Conservation (phyloP, 805 yeast species). For the Ogataea trehalophila region DNA sequence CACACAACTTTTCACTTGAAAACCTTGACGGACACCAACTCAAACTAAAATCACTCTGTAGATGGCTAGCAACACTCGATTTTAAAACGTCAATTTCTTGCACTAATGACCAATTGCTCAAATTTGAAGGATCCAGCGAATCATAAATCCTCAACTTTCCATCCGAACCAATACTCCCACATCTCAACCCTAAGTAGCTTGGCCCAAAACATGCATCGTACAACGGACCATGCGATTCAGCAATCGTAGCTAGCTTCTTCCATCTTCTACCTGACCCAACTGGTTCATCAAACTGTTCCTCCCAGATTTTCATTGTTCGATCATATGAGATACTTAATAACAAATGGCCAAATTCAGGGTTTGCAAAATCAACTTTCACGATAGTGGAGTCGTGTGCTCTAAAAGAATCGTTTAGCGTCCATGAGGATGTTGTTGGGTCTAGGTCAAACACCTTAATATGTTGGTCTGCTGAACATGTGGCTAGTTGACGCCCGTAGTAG, state of each 20-base stretch:
- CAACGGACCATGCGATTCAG: constrained; percentile 84
- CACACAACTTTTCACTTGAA: constrained; percentile 73
- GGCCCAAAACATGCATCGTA: constrained; percentile 92
- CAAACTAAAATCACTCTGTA: constrained; percentile 80
- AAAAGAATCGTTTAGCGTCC: constrained; percentile 89
- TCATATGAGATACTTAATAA: constrained; percentile 89
- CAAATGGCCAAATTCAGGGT: constrained; percentile 87
- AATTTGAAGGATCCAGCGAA: constrained; percentile 83
- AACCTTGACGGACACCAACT: constrained; percentile 91
- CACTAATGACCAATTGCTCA: constrained; percentile 74
- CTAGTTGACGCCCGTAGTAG: constrained; percentile 86
- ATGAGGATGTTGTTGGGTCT: constrained; percentile 58
- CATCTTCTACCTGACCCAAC: constrained; percentile 80
- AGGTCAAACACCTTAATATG: constrained; percentile 85
- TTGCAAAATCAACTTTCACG: constrained; percentile 84
- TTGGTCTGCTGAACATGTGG: constrained; percentile 94
- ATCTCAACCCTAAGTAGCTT: constrained; percentile 68
- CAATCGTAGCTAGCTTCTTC: constrained; percentile 67
- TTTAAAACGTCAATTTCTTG: constrained; percentile 64
- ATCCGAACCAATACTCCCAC: constrained; percentile 87
- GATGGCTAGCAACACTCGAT: constrained; percentile 70
- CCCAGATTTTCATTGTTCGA: constrained; percentile 85
- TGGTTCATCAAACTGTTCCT: constrained; percentile 76
- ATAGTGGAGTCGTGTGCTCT: constrained; percentile 91
- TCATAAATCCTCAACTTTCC: constrained; percentile 83